Evolutionary conservation across 352 stramenopile genomes (phyloP).

Genomic region (Thalassiosira oceanica): DNA sequence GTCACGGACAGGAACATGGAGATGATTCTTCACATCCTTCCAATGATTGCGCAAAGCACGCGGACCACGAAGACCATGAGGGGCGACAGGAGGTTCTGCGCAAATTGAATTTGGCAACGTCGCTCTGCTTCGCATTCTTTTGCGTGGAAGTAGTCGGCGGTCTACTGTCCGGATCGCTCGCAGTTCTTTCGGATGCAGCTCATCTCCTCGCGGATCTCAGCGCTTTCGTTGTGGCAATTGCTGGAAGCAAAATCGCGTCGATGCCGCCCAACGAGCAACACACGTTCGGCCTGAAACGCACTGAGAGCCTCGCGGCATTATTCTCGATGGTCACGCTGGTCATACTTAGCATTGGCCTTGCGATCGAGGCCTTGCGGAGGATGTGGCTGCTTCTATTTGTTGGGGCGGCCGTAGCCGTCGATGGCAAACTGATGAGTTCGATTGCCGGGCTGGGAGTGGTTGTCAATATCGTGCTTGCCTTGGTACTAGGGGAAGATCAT

Average conservation of each 20-base stretch:
- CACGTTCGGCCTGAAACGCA: slow-evolving; percentile 93
- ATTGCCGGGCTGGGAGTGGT: slow-evolving; percentile 92
- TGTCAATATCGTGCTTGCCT: slow-evolving; percentile 94
- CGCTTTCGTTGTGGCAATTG: slow-evolving; percentile 68
- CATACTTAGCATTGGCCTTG: slow-evolving; percentile 90
- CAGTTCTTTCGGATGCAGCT: too few relatives aligned
- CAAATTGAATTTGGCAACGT: too few relatives aligned
- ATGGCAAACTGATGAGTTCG: slow-evolving; percentile 96
- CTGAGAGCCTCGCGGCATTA: slow-evolving; percentile 92
- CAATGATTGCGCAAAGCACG: too few relatives aligned
- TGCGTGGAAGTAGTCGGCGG: too few relatives aligned
- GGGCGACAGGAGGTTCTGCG: too few relatives aligned
- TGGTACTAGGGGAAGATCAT: slow-evolving; percentile 84
- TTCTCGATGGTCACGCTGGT: slow-evolving; percentile 91
- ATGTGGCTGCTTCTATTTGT: slow-evolving; percentile 48
- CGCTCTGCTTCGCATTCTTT: too few relatives aligned
- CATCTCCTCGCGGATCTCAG: slow-evolving; percentile 83
- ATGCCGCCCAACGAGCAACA: slow-evolving; percentile 64
- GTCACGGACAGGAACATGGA: too few relatives aligned
- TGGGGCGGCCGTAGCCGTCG: slow-evolving; percentile 72
- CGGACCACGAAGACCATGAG: too few relatives aligned
- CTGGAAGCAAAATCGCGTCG: slow-evolving; percentile 64
- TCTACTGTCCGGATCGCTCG: too few relatives aligned
- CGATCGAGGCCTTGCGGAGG: slow-evolving; percentile 90
- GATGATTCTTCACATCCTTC: too few relatives aligned